A percentile compares a stretch with the other conserved stretches of the same genome.
Evolutionary conservation across 495 filamentous ascomycete genomes (phyloP).

Genomic region (Thermothielavioides terrestris): DNA sequence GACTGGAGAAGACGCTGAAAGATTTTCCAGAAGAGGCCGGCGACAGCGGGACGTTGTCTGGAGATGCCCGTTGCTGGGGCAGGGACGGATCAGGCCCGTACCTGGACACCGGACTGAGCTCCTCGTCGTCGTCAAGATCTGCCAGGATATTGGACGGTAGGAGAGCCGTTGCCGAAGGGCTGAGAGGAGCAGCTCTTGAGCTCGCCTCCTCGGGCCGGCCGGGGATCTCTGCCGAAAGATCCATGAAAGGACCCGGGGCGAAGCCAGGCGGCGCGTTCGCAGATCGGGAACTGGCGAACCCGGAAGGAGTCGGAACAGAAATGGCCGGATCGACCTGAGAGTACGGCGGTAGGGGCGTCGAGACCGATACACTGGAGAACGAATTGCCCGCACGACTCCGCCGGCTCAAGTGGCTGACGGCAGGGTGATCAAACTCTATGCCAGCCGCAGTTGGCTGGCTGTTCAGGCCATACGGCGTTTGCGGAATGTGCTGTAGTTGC

Average conservation of each 20-base stretch:
- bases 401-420: constrained; percentile 41
- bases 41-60: constrained; percentile 51
- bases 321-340: constrained; percentile 32
- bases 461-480: constrained; percentile 29
- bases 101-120: constrained; percentile 42
- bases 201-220: constrained; percentile 36
- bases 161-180: constrained; percentile 68
- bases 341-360: constrained; percentile 33
- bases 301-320: constrained; percentile 19
- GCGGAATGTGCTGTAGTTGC: constrained; percentile 31
- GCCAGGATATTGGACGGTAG: constrained; percentile 71
- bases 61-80: constrained; percentile 33
- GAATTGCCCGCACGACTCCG: constrained; percentile 50
- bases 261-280: constrained; percentile 41
- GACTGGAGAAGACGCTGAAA: constrained; percentile 59
- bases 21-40: constrained; percentile 61
- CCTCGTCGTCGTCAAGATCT: constrained; percentile 65
- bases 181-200: constrained; percentile 56
- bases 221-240: constrained; percentile 31
- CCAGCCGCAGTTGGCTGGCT: constrained; percentile 39
- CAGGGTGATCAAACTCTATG: constrained; percentile 40
- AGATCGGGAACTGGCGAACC: constrained; percentile 32
- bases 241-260: constrained; percentile 44
- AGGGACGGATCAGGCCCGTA: constrained; percentile 25
- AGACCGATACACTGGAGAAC: constrained; percentile 37